Conservation (phyloP, 441 rosid genomes). For the Populus hybrid region DNA sequence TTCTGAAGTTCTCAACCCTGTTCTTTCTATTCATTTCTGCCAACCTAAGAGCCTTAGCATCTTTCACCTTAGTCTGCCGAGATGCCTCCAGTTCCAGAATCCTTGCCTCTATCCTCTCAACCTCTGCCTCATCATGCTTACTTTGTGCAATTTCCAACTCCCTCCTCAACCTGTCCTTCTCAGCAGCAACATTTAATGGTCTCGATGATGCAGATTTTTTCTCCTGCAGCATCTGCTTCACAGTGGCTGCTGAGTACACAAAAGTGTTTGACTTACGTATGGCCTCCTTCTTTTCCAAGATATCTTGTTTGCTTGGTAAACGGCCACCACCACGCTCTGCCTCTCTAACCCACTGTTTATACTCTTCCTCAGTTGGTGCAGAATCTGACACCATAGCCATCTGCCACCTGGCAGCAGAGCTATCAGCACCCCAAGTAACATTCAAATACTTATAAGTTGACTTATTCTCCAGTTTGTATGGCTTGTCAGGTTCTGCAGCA, state of each 20-base stretch:
- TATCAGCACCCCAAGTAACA: constrained; percentile 81
- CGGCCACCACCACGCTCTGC: constrained; percentile 81
- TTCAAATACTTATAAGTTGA: constrained; percentile 78
- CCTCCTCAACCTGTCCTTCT: constrained; percentile 86
- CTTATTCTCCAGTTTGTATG: constrained; percentile 81
- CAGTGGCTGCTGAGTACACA: constrained; percentile 90
- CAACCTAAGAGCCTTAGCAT: constrained; percentile 69
- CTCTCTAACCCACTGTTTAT: constrained; percentile 76
- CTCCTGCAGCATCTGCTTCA: constrained; percentile 95
- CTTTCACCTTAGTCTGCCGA: constrained; percentile 54
- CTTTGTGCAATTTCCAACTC: constrained; percentile 71
- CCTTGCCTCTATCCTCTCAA: constrained; percentile 66
- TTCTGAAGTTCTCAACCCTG: constrained; percentile 89
- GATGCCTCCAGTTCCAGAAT: constrained; percentile 81
- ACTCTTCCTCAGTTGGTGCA: constrained; percentile 81
- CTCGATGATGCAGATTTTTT: constrained; percentile 79
- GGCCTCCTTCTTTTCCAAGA: constrained; percentile 80
- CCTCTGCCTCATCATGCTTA: constrained; percentile 67
- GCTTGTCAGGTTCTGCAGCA: constrained; percentile 73
- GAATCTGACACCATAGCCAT: constrained; percentile 99
- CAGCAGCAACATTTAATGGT: constrained; percentile 89
- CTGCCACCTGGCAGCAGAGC: constrained; percentile 96
- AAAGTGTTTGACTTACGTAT: constrained; percentile 63
- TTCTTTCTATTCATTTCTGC: constrained; percentile 96
- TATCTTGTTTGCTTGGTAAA: constrained; percentile 76